Conservation (phyloP, 108 stramenopile species). For the Nitzschia inconspicua region DNA sequence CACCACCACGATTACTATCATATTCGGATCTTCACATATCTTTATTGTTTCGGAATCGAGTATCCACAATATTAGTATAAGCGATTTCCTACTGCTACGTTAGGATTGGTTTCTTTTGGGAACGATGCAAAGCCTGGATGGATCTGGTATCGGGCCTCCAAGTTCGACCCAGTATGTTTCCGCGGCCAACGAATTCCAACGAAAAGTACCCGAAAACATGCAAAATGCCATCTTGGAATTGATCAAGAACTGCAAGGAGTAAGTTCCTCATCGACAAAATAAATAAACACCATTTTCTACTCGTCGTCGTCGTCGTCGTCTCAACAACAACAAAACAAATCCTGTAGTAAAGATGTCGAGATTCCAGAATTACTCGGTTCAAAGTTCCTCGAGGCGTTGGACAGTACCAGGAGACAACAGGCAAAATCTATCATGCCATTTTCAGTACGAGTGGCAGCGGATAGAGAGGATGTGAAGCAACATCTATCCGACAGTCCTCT, state of each 20-base stretch:
- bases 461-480: slow-evolving; percentile 1
- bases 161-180: too few species aligned
- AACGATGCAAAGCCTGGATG: too few species aligned
- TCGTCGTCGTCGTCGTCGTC: not conserved
- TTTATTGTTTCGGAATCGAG: too few species aligned
- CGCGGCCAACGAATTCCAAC: too few species aligned
- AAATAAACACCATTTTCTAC: too few species aligned
- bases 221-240: slow-evolving; percentile 3
- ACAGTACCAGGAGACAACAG: not conserved
- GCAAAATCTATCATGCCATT: not conserved
- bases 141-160: too few species aligned
- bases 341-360: not conserved
- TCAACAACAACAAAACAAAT: not conserved
- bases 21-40: too few species aligned
- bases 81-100: too few species aligned
- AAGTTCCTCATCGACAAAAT: not conserved
- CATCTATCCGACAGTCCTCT: slow-evolving; percentile 1
- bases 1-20: too few species aligned
- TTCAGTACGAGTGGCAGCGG: not conserved
- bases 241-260: slow-evolving; percentile 7
- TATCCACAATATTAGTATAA: too few species aligned
- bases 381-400: not conserved
- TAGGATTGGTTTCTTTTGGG: too few species aligned
- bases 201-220: not conserved
- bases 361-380: slow-evolving; percentile 1